These are phyloP conservation scores for Rubus parviflorus DNA, from an alignment of 306 rosid species.

Conservation along the genomic window DNA sequence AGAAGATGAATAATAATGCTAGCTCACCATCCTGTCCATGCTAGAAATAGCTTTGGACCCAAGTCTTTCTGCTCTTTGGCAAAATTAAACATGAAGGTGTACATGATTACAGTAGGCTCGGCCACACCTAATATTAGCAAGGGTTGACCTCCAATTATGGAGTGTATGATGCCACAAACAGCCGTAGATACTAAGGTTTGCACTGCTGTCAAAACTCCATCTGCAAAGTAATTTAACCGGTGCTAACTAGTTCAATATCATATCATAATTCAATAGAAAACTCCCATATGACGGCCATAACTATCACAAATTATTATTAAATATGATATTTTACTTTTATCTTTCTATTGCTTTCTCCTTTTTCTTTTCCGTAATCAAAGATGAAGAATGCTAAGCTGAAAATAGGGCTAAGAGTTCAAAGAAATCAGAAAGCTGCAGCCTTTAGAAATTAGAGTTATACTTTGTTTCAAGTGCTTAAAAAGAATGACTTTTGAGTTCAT, in stretches of 20 bases:
- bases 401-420: neutral
- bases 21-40: conserved; percentile 87
- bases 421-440: neutral
- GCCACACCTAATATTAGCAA: conserved; percentile 90
- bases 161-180: conserved; percentile 84
- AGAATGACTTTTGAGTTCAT: conserved; percentile 17
- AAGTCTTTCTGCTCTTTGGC: conserved; percentile 78
- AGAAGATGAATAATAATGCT: neutral
- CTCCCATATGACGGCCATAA: conserved; percentile 1
- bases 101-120: conserved; percentile 98
- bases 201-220: conserved; percentile 88
- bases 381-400: neutral
- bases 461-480: conserved; percentile 2
- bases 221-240: conserved; percentile 32
- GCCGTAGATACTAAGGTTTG: conserved; percentile 91
- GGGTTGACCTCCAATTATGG: conserved; percentile 92
- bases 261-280: conserved; percentile 7
- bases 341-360: neutral
- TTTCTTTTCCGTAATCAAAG: neutral
- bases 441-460: neutral
- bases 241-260: neutral
- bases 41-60: conserved; percentile 74
- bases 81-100: conserved; percentile 87
- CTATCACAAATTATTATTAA: neutral
- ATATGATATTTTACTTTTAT: neutral